Percentiles rank a stretch among this genome's conserved stretches.
Evolutionary conservation across 257 asterid species (phyloP).

Genomic region (Fraxinus quadrangulata): DNA sequence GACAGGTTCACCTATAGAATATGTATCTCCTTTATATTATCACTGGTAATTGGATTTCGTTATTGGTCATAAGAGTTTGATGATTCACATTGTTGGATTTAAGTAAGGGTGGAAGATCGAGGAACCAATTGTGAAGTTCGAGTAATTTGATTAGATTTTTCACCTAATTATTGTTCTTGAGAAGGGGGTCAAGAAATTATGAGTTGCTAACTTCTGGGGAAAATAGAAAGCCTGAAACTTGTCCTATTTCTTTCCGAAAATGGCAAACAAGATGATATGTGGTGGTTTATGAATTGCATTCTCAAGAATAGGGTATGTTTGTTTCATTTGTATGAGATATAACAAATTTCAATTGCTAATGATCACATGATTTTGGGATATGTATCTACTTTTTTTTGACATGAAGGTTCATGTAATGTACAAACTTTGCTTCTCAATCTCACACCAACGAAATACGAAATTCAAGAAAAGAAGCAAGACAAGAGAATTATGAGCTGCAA

Average conservation of each 20-base stretch:
- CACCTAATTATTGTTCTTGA: neutral
- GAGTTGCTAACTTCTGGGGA: neutral
- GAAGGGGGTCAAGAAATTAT: neutral
- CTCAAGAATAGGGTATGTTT: neutral
- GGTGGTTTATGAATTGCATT: slow-evolving; percentile 18
- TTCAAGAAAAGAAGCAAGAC: too few species aligned
- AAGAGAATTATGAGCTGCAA: too few species aligned
- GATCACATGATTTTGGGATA: slow-evolving; percentile 5
- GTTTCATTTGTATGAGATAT: neutral
- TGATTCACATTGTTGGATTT: neutral
- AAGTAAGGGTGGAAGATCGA: neutral
- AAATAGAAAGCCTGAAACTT: neutral
- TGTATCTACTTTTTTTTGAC: slow-evolving; percentile 12
- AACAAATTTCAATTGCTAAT: neutral
- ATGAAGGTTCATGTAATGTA: neutral
- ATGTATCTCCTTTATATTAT: neutral
- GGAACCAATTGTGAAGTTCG: slow-evolving; percentile 9
- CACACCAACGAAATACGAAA: too few species aligned
- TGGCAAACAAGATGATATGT: neutral
- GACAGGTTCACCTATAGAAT: neutral
- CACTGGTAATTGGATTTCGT: neutral
- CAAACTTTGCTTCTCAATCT: too few species aligned
- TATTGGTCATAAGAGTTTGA: neutral
- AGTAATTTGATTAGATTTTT: neutral
- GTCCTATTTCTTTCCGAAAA: neutral